Evolutionary conservation across 257 asterid species (phyloP).

Genomic region (Ajuga chamaepitys): DNA sequence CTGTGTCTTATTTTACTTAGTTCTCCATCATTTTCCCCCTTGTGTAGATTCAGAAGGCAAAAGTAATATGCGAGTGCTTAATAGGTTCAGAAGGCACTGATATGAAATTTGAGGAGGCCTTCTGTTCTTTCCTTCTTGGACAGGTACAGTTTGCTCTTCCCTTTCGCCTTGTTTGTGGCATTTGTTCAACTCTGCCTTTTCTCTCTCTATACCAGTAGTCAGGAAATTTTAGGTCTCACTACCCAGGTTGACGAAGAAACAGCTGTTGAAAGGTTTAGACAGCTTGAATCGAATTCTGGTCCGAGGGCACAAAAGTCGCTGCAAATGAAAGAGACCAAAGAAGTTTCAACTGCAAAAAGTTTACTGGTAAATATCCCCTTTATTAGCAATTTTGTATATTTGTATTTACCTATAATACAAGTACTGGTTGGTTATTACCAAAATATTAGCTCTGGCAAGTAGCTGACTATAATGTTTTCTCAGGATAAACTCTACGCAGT

Average conservation of each 20-base stretch:
- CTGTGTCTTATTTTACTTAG: conserved; percentile 1
- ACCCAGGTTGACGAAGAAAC: conserved; percentile 83
- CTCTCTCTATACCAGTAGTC: neutral
- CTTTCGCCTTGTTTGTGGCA: conserved; percentile 11
- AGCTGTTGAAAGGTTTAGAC: conserved; percentile 65
- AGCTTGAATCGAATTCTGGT: conserved; percentile 48
- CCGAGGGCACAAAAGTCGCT: conserved; percentile 43
- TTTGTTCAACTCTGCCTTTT: neutral
- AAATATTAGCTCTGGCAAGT: neutral
- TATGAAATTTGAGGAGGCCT: conserved; percentile 88
- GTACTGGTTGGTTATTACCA: neutral
- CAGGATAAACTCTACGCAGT: neutral
- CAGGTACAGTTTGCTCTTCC: conserved; percentile 49
- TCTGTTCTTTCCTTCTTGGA: conserved; percentile 90
- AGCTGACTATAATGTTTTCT: neutral
- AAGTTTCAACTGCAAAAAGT: conserved; percentile 46
- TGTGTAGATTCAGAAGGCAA: conserved; percentile 70
- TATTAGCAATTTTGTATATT: conserved; percentile 7
- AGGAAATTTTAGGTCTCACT: conserved; percentile 13
- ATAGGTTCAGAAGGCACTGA: conserved; percentile 87
- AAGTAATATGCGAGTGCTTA: conserved; percentile 72
- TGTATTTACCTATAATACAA: neutral
- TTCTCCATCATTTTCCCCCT: conserved; percentile 10
- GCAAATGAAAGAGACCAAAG: conserved; percentile 51
- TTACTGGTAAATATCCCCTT: conserved; percentile 51